A percentile compares a stretch with the other conserved stretches of the same genome.
Evolutionary conservation across 352 stramenopile species (phyloP).

Genomic region (Globisporangium orthogonon): DNA sequence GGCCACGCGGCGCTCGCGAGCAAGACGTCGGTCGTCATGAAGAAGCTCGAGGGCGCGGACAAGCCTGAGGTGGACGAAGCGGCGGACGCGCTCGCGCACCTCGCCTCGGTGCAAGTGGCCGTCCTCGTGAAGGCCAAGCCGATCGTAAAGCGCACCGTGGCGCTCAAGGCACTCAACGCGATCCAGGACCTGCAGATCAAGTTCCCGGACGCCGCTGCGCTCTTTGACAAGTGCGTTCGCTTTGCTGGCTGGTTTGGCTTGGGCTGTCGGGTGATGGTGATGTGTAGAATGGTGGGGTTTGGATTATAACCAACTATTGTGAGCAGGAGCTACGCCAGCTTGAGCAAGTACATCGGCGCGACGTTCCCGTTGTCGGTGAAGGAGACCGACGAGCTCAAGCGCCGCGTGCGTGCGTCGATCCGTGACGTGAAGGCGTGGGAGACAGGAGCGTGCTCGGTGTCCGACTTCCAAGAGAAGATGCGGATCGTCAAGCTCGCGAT

Average conservation of each 20-base stretch:
- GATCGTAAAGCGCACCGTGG: conserved; percentile 7
- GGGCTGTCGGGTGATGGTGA: too few species aligned
- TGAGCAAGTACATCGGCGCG: conserved; percentile 14
- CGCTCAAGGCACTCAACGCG: conserved; percentile 7
- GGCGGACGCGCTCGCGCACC: conserved; percentile 7
- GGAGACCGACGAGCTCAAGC: conserved; percentile 13
- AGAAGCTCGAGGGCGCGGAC: conserved; percentile 7
- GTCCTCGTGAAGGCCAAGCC: conserved; percentile 14
- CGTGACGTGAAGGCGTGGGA: conserved; percentile 13
- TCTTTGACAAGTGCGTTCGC: conserved; percentile 12
- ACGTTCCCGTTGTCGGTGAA: conserved; percentile 10
- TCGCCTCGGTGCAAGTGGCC: conserved; percentile 3
- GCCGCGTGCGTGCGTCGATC: conserved; percentile 6
- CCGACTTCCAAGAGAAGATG: conserved; percentile 16
- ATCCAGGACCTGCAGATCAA: conserved; percentile 14
- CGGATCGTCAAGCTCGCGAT: conserved; percentile 5
- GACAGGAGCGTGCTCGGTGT: conserved; percentile 5
- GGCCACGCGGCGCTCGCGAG: conserved; percentile 6
- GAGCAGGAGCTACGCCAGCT: conserved; percentile 8
- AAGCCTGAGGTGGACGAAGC: conserved; percentile 3
- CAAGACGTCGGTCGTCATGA: conserved; percentile 6
- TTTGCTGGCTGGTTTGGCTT: background rate
- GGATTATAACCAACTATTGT: background rate
- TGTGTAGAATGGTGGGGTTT: too few species aligned
- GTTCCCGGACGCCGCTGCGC: conserved; percentile 3